Evolutionary conservation across 305 asterid species (phyloP).

Genomic region (Solanum hybrid): DNA sequence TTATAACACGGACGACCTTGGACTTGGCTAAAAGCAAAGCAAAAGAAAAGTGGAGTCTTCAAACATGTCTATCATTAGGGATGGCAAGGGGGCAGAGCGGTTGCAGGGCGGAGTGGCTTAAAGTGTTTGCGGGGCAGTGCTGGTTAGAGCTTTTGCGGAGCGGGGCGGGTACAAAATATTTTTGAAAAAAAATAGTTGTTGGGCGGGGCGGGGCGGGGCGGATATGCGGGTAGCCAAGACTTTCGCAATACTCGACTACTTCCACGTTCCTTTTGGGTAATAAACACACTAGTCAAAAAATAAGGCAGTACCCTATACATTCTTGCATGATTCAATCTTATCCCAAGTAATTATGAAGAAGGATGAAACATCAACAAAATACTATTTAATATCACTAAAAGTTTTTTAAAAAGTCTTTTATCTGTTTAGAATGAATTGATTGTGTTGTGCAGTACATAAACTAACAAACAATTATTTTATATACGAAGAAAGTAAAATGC

Average conservation of each 20-base stretch:
- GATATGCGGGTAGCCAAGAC: slow-evolving; percentile 4
- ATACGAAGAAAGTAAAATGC: not conserved
- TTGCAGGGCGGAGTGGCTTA: not conserved
- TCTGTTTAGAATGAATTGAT: not conserved
- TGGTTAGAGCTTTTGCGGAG: not conserved
- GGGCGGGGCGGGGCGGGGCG: not conserved
- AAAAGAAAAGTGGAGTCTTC: not conserved
- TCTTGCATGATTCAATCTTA: not conserved
- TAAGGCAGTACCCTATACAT: not conserved
- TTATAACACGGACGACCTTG: not conserved
- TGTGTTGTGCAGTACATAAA: not conserved
- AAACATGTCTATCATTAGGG: not conserved
- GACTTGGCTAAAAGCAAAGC: not conserved
- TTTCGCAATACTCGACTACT: not conserved
- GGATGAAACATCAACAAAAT: not conserved
- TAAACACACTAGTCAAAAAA: not conserved
- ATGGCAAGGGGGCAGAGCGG: not conserved
- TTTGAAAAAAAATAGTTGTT: too few relatives aligned
- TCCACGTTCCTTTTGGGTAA: not conserved
- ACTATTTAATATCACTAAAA: not conserved
- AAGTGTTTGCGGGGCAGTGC: not conserved
- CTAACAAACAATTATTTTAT: not conserved
- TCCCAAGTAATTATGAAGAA: not conserved
- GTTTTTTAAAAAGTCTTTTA: not conserved
- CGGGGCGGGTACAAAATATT: too few relatives aligned